Base-by-base conservation (phyloP, 2,329 filamentous ascomycete genomes). In the Macrophomina phaseolina region DNA sequence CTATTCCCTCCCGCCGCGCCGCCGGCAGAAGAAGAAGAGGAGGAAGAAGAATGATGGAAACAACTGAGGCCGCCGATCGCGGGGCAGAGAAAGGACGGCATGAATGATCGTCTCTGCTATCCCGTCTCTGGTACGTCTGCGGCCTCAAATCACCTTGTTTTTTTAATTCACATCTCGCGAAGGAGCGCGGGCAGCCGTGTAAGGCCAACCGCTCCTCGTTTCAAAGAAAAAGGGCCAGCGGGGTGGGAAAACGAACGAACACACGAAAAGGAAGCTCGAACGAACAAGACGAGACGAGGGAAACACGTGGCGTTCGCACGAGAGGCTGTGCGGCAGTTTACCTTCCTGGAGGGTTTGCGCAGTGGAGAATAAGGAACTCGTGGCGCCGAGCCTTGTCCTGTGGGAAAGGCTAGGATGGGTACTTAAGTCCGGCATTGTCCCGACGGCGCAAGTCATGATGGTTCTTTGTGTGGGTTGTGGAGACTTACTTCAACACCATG, bases 141-240 rank as follows among this genome's bases (percentile, higher is more conserved):
- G 36, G 46, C 7, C 18, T 11, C 4, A 8, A 14, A 16, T 40
- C 40, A 30, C 32, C 36, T 23, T 23, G 23, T 23, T 23, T 23
- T 23, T 23, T 23, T 23, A 23, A 23, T 23, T 23, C 23, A 23
- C 40, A 34, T 46, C 38, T 60, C 38, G 55, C 46, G 55, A 60
- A 46, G 55, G 55, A 42, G 55, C 38, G 30, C 23, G 12, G 55
- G 55, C 28, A 38, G 46, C 4, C 55, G 40, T 40, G 28, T 46
- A 23, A 60, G 55, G 55, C 55, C 55, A 60, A 46, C 55, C 55
- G 30, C 40, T 16, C 28, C 40, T 18, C 12, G 55, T 60, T 60
- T 60, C 55, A 60, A 30, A 60, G 23, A 46, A 18, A 60, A 60
- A n/a, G 18, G 38, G 23, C 23, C 40, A 51, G 18, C 48, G 30